Evolutionary conservation across 179 eudicot genomes (phyloP), one percentile per base, ranked within the genome.

Genomic region (Silene coronaria): DNA sequence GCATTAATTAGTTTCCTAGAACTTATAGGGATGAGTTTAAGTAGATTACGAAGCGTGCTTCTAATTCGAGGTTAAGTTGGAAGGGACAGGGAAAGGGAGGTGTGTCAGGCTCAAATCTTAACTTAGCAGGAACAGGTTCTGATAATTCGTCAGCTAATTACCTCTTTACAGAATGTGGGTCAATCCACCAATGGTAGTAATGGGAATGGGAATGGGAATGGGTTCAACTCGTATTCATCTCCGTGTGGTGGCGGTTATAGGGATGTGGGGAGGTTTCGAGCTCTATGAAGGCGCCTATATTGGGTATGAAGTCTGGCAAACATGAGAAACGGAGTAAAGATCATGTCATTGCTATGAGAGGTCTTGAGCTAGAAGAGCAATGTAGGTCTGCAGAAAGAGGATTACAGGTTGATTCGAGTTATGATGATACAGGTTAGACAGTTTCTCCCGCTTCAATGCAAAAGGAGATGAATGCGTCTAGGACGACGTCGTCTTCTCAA

Each of bases 231-330:
- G 34, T 70, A 81, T 34, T 80, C 79, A n/a, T 82, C 88, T 11
- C 78, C 79, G 4, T 21, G 79, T 70, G 60, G 91, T n/a, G n/a
- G n/a, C n/a, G n/a, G n/a, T n/a, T n/a, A n/a, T n/a, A n/a, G n/a
- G n/a, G n/a, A n/a, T n/a, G n/a, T n/a, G n/a, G n/a, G n/a, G n/a
- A n/a, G n/a, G n/a, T n/a, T n/a, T n/a, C n/a, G 82, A 72, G 77
- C 46, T 86, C 89, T 11, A 83, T 90, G 2, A 91, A 83, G 80
- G 88, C 87, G 12, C 93, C 90, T 7, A 85, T 91, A 75, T 75
- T 91, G 69, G 87, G 86, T 13, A 84, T 74, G 79, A 79, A 69
- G 59, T 10, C 82, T 5, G 80, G 80, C 60, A 91, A 84, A 77
- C 85, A 78, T 23, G 93, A 86, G 64, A 91, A 82, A 74, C 84